Evolutionary conservation across 2,329 filamentous ascomycete genomes (phyloP), one percentile per base, ranked within the genome.

Genomic region (Hypoxylon sp.): DNA sequence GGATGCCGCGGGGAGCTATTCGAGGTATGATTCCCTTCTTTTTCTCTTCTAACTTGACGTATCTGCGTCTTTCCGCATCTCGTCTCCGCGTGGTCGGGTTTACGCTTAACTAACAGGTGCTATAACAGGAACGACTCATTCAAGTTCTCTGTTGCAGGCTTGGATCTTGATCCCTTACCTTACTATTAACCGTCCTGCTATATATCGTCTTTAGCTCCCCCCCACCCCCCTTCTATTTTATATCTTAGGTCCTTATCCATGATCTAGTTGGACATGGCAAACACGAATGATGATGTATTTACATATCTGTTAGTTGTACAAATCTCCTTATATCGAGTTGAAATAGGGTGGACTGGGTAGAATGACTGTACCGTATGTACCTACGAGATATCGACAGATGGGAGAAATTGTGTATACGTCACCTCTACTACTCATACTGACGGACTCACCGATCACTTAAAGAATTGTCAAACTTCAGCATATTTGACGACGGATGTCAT

Each of bases 1-100:
- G 51, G 94, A 97, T 82, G 89, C 93, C 39, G 93, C 89, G 1
- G 94, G 94, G 0, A 94, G 91, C 76, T 97, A 97, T 79, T 94
- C 93, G 2, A 86, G 93, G 77, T 92, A 86, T 69, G 90, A 68
- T 15, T 24, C 19, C 27, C 53, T 6, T n/a, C 4, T 29, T 29
- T 51, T 21, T 27, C 24, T 13, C 21, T 37, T 21, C 29, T 17
- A 5, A 35, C 2, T 39, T 39, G 15, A 21, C 10, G 6, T 15
- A 15, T 37, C 6, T 54, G 46, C 47, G 54, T 37, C 10, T 42
- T 51, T 42, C 3, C 53, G 4, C 27, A 4, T 13, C 8, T 19
- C 19, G 6, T 48, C 27, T 19, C n/a, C 11, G 31, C 6, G 24
- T 37, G 10, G 15, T 44, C 4, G 31, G 24, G 48, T 27, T 19